These are phyloP conservation scores for Plasmodium inui DNA, from an alignment of 169 alveolate genomes.

Conservation along the genomic window DNA sequence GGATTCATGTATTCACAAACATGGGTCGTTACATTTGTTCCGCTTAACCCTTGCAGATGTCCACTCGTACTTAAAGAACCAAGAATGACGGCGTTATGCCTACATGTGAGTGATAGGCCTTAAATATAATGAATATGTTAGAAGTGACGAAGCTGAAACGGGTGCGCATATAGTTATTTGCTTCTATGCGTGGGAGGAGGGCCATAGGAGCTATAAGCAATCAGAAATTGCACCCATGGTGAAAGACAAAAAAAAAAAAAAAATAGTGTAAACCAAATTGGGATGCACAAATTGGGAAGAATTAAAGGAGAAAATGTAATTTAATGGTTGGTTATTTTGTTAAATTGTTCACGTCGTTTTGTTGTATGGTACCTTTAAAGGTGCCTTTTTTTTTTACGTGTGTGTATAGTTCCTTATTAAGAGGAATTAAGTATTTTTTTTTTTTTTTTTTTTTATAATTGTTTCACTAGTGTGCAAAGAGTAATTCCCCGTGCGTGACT, in stretches of 20 bases:
- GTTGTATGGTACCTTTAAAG: neutral
- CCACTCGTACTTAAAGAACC: constrained; percentile 40
- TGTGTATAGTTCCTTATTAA: neutral
- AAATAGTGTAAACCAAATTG: neutral
- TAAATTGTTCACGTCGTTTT: neutral
- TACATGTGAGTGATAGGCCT: neutral
- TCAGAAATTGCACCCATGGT: neutral
- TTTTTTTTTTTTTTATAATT: constrained; percentile 14
- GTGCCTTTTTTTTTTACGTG: neutral
- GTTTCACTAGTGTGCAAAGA: neutral
- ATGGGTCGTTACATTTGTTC: neutral
- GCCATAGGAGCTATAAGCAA: neutral
- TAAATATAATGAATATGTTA: neutral
- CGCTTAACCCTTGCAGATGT: constrained; percentile 38
- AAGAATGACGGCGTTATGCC: constrained; percentile 12
- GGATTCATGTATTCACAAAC: neutral
- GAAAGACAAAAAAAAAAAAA: neutral
- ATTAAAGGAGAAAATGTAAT: neutral
- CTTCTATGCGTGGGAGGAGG: neutral
- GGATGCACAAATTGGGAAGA: neutral
- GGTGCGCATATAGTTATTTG: neutral
- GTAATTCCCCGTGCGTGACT: neutral
- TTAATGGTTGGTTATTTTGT: neutral
- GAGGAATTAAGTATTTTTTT: too few relatives aligned
- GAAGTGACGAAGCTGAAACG: neutral